phyloP scores from a whole-genome alignment of 2,329 filamentous ascomycete species.

The Fonsecaea multimorphosa region DNA sequence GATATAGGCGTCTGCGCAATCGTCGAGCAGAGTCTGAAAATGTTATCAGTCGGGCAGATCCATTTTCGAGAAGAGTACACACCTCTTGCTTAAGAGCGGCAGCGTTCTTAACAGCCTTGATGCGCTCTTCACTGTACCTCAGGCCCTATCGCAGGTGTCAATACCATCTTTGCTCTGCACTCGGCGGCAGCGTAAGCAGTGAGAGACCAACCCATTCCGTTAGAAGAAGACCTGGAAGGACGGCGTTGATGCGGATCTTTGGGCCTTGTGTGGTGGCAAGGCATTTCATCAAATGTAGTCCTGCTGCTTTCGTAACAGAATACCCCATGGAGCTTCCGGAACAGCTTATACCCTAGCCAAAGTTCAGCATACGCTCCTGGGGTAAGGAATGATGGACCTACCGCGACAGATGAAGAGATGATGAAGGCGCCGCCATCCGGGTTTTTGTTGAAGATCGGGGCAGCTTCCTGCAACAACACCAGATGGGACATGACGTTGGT shows the following conservation, averaged over 20 bases:
- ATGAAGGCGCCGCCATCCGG: slow-evolving; percentile 68
- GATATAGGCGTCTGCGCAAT: slow-evolving; percentile 50
- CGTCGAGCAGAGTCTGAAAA: slow-evolving; percentile 50
- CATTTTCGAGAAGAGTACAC: slow-evolving; percentile 36
- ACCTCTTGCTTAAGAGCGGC: slow-evolving; percentile 67
- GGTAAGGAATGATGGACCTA: slow-evolving; percentile 42
- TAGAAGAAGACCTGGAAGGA: slow-evolving; percentile 68
- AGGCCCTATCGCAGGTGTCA: slow-evolving; percentile 54
- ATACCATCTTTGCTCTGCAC: neutral
- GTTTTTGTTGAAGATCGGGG: slow-evolving; percentile 65
- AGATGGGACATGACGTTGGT: slow-evolving; percentile 66
- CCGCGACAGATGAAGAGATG: slow-evolving; percentile 68
- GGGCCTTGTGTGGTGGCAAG: slow-evolving; percentile 67
- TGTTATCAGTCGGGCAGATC: slow-evolving; percentile 7
- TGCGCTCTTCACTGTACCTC: slow-evolving; percentile 63
- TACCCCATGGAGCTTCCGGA: slow-evolving; percentile 72
- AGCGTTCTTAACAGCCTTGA: slow-evolving; percentile 60
- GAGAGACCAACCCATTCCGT: slow-evolving; percentile 64
- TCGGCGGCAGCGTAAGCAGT: neutral
- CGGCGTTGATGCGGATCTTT: slow-evolving; percentile 69
- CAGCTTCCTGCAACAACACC: slow-evolving; percentile 62
- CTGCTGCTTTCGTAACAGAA: slow-evolving; percentile 78
- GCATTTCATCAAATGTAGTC: slow-evolving; percentile 71
- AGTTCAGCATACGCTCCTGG: neutral
- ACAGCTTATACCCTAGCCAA: slow-evolving; percentile 61